Percentiles rank a stretch among this genome's conserved stretches.
phyloP scores from a whole-genome alignment of 257 asterid genomes.

The Plectranthus barbatus region DNA sequence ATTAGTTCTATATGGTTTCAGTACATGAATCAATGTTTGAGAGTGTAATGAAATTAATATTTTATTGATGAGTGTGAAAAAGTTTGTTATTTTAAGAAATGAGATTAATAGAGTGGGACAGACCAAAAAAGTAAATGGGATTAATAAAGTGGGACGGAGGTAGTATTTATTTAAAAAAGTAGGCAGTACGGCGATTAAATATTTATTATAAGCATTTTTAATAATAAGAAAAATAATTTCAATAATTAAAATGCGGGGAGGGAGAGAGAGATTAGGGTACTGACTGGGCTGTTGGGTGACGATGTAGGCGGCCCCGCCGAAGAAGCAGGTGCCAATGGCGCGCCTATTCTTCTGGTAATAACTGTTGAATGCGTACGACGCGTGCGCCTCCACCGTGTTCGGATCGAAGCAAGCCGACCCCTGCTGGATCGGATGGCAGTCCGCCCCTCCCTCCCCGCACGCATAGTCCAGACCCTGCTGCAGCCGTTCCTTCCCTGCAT shows the following conservation, averaged over 20 bases:
- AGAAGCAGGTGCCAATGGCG: slow-evolving; percentile 60
- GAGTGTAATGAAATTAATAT: too few relatives aligned
- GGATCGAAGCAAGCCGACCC: slow-evolving; percentile 95
- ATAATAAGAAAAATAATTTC: too few relatives aligned
- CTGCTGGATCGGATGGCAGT: slow-evolving; percentile 92
- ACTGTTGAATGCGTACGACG: slow-evolving; percentile 86
- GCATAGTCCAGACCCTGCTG: slow-evolving; percentile 84
- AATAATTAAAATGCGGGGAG: too few relatives aligned
- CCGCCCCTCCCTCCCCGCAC: slow-evolving; percentile 88
- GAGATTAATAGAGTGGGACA: too few relatives aligned
- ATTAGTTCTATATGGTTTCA: too few relatives aligned
- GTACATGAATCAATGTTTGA: too few relatives aligned
- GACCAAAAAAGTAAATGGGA: too few relatives aligned
- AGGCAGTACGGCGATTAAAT: background rate
- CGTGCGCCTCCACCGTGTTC: slow-evolving; percentile 77
- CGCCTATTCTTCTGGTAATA: slow-evolving; percentile 79
- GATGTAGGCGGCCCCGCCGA: slow-evolving; percentile 76
- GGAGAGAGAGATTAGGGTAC: slow-evolving; percentile 8
- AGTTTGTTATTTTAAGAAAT: too few relatives aligned
- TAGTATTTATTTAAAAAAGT: too few relatives aligned
- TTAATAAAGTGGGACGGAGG: too few relatives aligned
- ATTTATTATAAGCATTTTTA: background rate
- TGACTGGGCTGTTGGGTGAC: slow-evolving; percentile 73
- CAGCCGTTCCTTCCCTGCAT: slow-evolving; percentile 49
- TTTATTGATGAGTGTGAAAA: too few relatives aligned